Base-by-base conservation (phyloP, 345 rosid genomes). In the Noccaea caerulescens region DNA sequence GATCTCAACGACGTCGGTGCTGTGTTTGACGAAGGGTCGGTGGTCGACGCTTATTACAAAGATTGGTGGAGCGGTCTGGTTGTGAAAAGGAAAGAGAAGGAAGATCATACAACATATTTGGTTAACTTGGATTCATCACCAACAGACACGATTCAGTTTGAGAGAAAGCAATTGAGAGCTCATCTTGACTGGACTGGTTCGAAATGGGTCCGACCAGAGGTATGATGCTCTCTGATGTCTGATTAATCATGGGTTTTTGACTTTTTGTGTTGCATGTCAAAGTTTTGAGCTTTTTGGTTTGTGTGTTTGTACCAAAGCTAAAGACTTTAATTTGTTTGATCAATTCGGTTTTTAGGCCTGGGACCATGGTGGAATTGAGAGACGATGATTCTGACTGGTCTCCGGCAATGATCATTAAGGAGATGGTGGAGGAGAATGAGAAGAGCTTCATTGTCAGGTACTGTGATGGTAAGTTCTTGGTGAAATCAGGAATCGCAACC, bases 21-120 rank as follows among this genome's bases (percentile, higher is more conserved):
- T 11, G 72, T 81, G 11, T 34, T 56, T 8, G 79, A 73, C 50
- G 57, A 54, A 23, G 69, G 75, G 9, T 80, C 79, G 10, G 38
- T 72, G 10, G 87, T 87, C 3, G 82, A 85, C 49, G 87, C 80
- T 1, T 25, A 66, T 53, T 73, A 72, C 27, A 75, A 51, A 58
- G 76, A 79, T 1, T 87, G 89, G 89, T 82, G 91, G 87, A 79
- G 75, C 14, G 93, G 93, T 44, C 53, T 84, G 25, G 75, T 84
- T 14, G 68, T 80, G 50, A 80, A 83, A 81, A 72, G 77, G 52
- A 56, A 27, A 27, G 30, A 27, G 30, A 3, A 77, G 10, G 80
- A 75, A 1, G 30, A 63, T 14, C 80, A 69, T 0, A 2, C 30
- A 27, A 82, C 68, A 18, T 82, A 63, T 30, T 55, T 71, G 71